Evolutionary conservation across 495 filamentous ascomycete species (phyloP), one percentile per base, ranked within the genome.

Genomic region (Xylaria sp.): DNA sequence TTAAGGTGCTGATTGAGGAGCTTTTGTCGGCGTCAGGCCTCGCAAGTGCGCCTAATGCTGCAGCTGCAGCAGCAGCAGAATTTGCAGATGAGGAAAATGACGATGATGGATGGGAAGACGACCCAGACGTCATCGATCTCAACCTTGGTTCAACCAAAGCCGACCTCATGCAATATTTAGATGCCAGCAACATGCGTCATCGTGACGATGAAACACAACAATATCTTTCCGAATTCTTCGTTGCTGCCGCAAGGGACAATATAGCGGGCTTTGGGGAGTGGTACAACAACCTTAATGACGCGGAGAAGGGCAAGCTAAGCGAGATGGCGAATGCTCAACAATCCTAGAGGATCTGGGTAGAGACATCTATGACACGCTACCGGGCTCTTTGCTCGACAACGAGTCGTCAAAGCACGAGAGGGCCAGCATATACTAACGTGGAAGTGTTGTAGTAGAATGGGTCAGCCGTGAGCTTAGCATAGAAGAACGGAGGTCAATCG

Each of bases 1-100:
- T 97, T 81, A 99, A 99, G 83, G 92, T 99, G 9, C 88, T 99
- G 0, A 90, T 98, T 61, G 92, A 97, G 77, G 96, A 99, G 80
- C 87, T 99, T 33, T 84, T 84, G 26, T 90, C 91, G 5, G 90
- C 91, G 19, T 87, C 84, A 15, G 84, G 84, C 48, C 73, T 71
- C 21, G 74, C 82, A 29, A 77, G 73, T 61, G 83, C 85, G 17
- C 87, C 90, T 15, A 85, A 87, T 37, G 88, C 87, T 1, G 84
- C 86, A 1, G 85, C 86, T 0, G 86, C 84, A 0, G 85, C 87
- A 24, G 80, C 88, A 21, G 75, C 80, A 15, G 82, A 87, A 31
- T 86, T 88, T 46, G 85, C 83, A 53, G 86, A 86, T 53, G 90
- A 88, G 7, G 89, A 89, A 31, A 88, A 92, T 37, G 88, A 88